Conservation (phyloP, 2,329 filamentous ascomycete species). For the Aspergillus cejpii region DNA sequence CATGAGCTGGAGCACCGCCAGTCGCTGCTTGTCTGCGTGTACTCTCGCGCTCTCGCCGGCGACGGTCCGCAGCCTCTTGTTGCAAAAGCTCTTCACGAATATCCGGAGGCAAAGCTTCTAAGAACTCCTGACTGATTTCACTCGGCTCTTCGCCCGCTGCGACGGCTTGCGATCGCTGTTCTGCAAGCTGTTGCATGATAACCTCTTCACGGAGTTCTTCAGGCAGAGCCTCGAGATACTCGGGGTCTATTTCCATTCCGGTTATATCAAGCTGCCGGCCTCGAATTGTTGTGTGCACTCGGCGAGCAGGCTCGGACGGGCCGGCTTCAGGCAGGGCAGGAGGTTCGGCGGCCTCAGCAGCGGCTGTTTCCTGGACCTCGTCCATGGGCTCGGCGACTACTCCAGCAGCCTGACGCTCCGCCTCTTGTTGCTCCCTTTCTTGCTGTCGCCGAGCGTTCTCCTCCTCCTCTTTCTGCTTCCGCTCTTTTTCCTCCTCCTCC, state of each 20-base stretch:
- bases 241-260: slow-evolving; percentile 84
- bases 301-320: slow-evolving; percentile 46
- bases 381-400: slow-evolving; percentile 61
- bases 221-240: slow-evolving; percentile 93
- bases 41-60: slow-evolving; percentile 78
- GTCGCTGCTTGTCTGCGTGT: slow-evolving; percentile 59
- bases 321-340: slow-evolving; percentile 41
- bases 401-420: slow-evolving; percentile 45
- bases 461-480: slow-evolving; percentile 60
- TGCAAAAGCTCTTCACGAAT: slow-evolving; percentile 85
- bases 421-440: slow-evolving; percentile 59
- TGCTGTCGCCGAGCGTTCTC: slow-evolving; percentile 56
- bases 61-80: slow-evolving; percentile 81
- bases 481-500: slow-evolving; percentile 67
- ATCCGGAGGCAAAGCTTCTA: slow-evolving; percentile 85
- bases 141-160: slow-evolving; percentile 59
- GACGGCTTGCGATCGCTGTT: slow-evolving; percentile 70
- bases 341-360: slow-evolving; percentile 27
- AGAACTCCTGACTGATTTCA: slow-evolving; percentile 78
- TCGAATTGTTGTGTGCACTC: slow-evolving; percentile 75
- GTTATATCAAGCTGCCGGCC: slow-evolving; percentile 90
- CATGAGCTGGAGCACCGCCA: slow-evolving; percentile 46
- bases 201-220: slow-evolving; percentile 96
- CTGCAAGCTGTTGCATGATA: slow-evolving; percentile 80
- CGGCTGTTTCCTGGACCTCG: slow-evolving; percentile 57